Percentiles rank a stretch among this genome's conserved stretches.
Conservation (phyloP, 805 yeast species). For the Metschnikowia proteae region DNA sequence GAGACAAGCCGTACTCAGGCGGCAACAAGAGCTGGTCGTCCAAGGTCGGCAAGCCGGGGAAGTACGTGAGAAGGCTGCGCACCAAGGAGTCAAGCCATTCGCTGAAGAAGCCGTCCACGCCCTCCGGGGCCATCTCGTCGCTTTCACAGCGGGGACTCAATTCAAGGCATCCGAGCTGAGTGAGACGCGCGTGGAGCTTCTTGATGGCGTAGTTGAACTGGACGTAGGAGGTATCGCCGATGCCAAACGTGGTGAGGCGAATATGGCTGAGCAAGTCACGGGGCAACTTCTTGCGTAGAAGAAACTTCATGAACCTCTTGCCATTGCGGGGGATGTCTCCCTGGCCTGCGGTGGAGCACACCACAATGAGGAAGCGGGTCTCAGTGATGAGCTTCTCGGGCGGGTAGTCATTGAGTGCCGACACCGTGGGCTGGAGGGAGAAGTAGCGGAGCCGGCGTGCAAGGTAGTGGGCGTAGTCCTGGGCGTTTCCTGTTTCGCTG, state of each 20-base stretch:
- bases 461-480: conserved; percentile 72
- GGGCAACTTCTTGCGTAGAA: conserved; percentile 64
- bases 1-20: conserved; percentile 20
- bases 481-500: conserved; percentile 89
- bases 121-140: conserved; percentile 79
- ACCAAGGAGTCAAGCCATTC: conserved; percentile 65
- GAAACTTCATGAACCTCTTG: conserved; percentile 65
- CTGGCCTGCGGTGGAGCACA: conserved; percentile 93
- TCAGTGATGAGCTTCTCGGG: conserved; percentile 48
- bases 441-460: conserved; percentile 52
- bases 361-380: conserved; percentile 45
- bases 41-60: conserved; percentile 23
- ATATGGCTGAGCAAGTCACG: conserved; percentile 56
- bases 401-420: conserved; percentile 59
- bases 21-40: conserved; percentile 28
- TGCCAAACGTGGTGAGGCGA: conserved; percentile 71
- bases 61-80: conserved; percentile 19
- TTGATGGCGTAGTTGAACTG: conserved; percentile 84
- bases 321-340: conserved; percentile 87
- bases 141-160: conserved; percentile 77
- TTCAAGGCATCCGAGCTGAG: conserved; percentile 79
- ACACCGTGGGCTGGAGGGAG: conserved; percentile 46
- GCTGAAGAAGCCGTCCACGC: conserved; percentile 70
- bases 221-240: conserved; percentile 92
- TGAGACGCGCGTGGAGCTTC: conserved; percentile 72